Conservation (phyloP, 202 grass and related monocot species). For the Panicum virgatum region DNA sequence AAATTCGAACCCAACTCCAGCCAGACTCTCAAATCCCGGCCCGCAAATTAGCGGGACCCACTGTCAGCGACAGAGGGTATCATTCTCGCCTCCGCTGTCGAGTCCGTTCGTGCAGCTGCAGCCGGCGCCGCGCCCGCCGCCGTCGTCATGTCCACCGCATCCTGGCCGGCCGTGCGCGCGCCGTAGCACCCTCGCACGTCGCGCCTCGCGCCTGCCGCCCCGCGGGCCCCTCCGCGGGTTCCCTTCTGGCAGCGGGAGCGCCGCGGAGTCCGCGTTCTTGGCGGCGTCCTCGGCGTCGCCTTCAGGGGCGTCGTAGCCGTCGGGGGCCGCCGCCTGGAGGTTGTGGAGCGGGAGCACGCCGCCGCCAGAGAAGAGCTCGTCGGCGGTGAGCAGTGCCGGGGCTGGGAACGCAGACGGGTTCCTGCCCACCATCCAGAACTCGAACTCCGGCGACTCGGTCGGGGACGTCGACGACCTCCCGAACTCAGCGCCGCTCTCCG, state of each 20-base stretch:
- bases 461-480: constrained; percentile 45
- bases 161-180: no score
- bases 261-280: not conserved
- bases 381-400: constrained; percentile 65
- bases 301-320: not conserved
- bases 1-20: no score
- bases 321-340: constrained; percentile 31
- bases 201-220: no score
- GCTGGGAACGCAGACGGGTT: constrained; percentile 54
- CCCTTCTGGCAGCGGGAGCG: not conserved
- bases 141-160: no score
- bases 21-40: no score
- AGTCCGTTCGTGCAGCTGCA: no score
- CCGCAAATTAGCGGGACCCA: no score
- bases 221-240: no score
- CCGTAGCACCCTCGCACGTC: no score
- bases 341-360: constrained; percentile 85
- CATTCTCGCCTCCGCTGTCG: no score
- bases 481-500: constrained; percentile 29
- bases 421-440: constrained; percentile 89
- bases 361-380: constrained; percentile 95
- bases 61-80: no score
- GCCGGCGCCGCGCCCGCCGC: no score
- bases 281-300: not conserved
- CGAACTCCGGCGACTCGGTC: constrained; percentile 78